Conservation (phyloP, 208 protist species). For the Entamoeba invadens region DNA sequence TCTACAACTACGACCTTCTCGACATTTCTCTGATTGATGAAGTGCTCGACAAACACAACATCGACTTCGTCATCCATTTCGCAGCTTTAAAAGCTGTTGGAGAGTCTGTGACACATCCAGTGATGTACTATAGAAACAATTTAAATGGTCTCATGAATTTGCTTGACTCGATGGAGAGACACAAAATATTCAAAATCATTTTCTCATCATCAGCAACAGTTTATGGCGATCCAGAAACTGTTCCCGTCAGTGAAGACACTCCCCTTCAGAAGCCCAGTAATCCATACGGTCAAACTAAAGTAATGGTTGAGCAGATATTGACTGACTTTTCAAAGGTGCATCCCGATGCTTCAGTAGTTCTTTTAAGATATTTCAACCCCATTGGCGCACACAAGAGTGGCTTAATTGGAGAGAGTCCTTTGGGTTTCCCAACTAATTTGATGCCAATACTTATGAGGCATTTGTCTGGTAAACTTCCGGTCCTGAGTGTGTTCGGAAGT, state of each 20-base stretch:
- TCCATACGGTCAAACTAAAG: slow-evolving; percentile 28
- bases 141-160: background rate
- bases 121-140: slow-evolving; percentile 32
- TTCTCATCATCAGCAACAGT: slow-evolving; percentile 30
- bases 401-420: slow-evolving; percentile 12
- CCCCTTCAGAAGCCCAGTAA: slow-evolving; percentile 7
- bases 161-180: slow-evolving; percentile 5
- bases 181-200: slow-evolving; percentile 11
- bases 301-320: slow-evolving; percentile 21
- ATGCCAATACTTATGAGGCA: slow-evolving; percentile 20
- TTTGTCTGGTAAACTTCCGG: background rate
- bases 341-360: background rate
- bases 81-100: slow-evolving; percentile 20
- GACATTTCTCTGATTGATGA: background rate
- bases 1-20: slow-evolving; percentile 8
- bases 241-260: slow-evolving; percentile 11
- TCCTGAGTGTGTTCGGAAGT: slow-evolving; percentile 19
- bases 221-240: slow-evolving; percentile 7
- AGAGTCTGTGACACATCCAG: slow-evolving; percentile 18
- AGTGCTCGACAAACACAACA: slow-evolving; percentile 1
- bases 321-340: background rate
- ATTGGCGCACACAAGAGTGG: slow-evolving; percentile 21
- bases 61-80: slow-evolving; percentile 23
- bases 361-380: slow-evolving; percentile 36
- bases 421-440: slow-evolving; percentile 9